Conservation (phyloP, 2,329 filamentous ascomycete species). For the Acephala macrosclerotiorum region DNA sequence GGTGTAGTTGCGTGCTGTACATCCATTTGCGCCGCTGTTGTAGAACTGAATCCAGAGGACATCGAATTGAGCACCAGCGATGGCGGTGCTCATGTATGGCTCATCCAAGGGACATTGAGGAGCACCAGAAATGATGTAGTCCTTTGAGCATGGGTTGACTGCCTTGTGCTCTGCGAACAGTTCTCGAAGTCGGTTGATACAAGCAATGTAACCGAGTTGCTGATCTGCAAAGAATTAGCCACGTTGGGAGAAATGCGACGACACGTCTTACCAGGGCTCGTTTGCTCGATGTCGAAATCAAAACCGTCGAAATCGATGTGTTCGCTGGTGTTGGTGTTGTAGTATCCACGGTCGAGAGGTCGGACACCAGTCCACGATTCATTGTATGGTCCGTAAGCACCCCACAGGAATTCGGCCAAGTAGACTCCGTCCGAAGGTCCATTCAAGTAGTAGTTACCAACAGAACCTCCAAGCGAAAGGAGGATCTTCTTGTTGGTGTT, state of each 20-base stretch:
- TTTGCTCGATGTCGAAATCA: constrained; percentile 44
- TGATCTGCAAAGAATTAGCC: constrained; percentile 33
- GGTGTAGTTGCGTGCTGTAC: constrained; percentile 39
- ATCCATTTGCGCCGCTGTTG: constrained; percentile 38
- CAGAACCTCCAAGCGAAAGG: constrained; percentile 49
- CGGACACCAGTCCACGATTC: constrained; percentile 42
- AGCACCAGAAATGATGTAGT: constrained; percentile 43
- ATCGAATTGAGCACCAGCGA: constrained; percentile 40
- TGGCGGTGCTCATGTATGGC: constrained; percentile 42
- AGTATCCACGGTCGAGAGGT: constrained; percentile 38
- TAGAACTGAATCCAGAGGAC: constrained; percentile 45
- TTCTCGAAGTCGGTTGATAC: constrained; percentile 40
- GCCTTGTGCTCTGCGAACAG: constrained; percentile 30
- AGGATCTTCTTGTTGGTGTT: constrained; percentile 49
- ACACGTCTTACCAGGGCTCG: constrained; percentile 29
- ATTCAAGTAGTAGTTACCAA: constrained; percentile 22
- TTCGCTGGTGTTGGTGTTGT: constrained; percentile 18
- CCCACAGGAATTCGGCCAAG: constrained; percentile 50
- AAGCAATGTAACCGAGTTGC: constrained; percentile 39
- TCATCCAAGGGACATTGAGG: constrained; percentile 44
- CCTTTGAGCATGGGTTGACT: constrained; percentile 33
- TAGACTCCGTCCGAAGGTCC: constrained; percentile 29
- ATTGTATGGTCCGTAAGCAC: constrained; percentile 50
- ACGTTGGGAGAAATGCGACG: neutral
- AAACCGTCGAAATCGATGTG: constrained; percentile 44